Evolutionary conservation across 192 early-diverging fungal species (phyloP), one percentile per base, ranked within the genome.

Genomic region (Jimgerdemannia lactiflua): DNA sequence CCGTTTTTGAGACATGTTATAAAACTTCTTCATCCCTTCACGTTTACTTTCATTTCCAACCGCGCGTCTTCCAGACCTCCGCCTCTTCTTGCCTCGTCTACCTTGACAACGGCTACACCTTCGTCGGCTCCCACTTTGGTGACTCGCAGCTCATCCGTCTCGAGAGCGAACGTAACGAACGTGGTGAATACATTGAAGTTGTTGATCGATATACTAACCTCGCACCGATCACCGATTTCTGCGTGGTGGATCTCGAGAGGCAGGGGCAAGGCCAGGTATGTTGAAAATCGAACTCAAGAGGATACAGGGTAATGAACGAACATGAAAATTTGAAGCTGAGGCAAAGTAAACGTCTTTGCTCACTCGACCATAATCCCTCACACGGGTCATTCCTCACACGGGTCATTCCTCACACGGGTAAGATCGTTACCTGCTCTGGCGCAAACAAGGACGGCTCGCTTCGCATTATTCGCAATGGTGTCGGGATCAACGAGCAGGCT

Each of bases 371-470:
- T n/a, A n/a, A n/a, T n/a, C n/a, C n/a, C n/a, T n/a, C n/a, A n/a
- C n/a, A n/a, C n/a, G n/a, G n/a, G n/a, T n/a, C n/a, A n/a, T n/a
- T n/a, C n/a, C n/a, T n/a, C n/a, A n/a, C n/a, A n/a, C n/a, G n/a
- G n/a, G n/a, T n/a, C n/a, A n/a, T n/a, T n/a, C n/a, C n/a, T n/a
- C n/a, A n/a, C n/a, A n/a, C n/a, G n/a, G n/a, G n/a, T n/a, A n/a
- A 95, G 81, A 83, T 97, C 4, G 92, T 99, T 4, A 91, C 96
- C 10, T 96, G 95, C 76, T 94, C 92, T n/a, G 96, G 96, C 3
- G 84, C 80, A 11, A 84, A 82, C 70, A 90, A 89, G 67, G 88
- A 89, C 75, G 94, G 95, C 3, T 88, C 89, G 0, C 79, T 99
- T 42, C 83, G 95, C 39, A 83, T 97, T 17, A 91, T 99, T 59